A percentile compares a stretch with the other conserved stretches of the same genome.
phyloP scores from a whole-genome alignment of 306 rosid species.

The Luffa aegyptiaca region DNA sequence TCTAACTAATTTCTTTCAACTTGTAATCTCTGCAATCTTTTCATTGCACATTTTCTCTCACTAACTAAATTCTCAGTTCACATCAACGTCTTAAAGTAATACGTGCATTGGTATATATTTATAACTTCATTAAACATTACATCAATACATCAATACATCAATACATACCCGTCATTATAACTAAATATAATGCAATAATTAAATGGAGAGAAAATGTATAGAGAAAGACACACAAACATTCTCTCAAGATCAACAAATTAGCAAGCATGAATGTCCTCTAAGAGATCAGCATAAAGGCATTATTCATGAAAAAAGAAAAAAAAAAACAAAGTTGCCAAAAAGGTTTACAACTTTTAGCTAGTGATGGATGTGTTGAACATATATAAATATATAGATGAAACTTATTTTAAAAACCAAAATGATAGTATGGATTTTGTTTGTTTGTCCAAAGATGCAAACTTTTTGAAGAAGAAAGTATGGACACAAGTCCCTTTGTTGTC shows the following conservation, averaged over 20 bases:
- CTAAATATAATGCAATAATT: background rate
- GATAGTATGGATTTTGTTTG: conserved; percentile 1
- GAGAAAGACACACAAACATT: background rate
- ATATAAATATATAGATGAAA: background rate
- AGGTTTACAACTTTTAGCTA: conserved; percentile 3
- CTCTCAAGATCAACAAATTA: background rate
- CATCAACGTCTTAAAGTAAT: background rate
- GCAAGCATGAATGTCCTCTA: background rate
- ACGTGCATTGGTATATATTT: background rate
- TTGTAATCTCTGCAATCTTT: no score
- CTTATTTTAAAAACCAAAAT: background rate
- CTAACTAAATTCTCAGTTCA: no score
- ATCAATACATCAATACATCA: background rate
- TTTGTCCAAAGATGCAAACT: background rate
- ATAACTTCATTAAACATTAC: background rate
- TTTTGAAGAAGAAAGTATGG: background rate
- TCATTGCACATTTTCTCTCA: no score
- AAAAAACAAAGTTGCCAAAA: background rate
- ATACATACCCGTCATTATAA: background rate
- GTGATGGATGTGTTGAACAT: background rate
- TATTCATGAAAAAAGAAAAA: background rate
- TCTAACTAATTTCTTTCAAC: no score
- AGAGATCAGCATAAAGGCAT: background rate
- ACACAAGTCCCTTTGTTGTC: background rate
- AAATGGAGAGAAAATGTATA: background rate